Evolutionary conservation across 257 asterid species (phyloP).

Genomic region (Agastache rugosa): DNA sequence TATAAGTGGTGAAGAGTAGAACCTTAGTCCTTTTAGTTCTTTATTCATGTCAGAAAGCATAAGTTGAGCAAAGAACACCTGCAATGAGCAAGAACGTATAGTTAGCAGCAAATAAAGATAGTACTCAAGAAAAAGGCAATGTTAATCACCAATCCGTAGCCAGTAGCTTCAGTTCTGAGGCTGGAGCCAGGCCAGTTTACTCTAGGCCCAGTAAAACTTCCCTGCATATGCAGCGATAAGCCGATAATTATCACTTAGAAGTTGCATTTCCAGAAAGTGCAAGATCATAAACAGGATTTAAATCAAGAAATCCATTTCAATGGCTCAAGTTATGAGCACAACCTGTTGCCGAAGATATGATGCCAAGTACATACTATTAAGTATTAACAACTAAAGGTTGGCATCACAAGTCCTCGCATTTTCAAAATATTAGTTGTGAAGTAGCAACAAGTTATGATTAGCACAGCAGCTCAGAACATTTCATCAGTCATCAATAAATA

Average conservation of each 20-base stretch:
- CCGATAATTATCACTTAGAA: constrained; percentile 24
- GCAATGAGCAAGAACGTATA: constrained; percentile 42
- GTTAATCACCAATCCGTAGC: constrained; percentile 88
- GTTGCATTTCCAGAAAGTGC: constrained; percentile 13
- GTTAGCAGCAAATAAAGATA: constrained; percentile 31
- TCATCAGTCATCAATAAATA: neutral
- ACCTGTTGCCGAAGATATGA: no score
- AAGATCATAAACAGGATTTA: constrained; percentile 23
- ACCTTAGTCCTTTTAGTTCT: constrained; percentile 98
- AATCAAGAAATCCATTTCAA: constrained; percentile 8
- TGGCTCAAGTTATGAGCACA: constrained; percentile 14
- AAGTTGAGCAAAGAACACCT: constrained; percentile 97
- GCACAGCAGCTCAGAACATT: neutral
- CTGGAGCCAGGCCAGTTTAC: constrained; percentile 97
- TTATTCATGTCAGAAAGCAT: constrained; percentile 98
- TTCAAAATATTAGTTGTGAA: neutral
- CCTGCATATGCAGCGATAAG: constrained; percentile 59
- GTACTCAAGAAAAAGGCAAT: constrained; percentile 24
- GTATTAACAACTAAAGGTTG: no score
- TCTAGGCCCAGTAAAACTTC: constrained; percentile 97
- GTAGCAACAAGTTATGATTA: neutral
- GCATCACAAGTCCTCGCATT: no score
- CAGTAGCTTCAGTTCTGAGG: constrained; percentile 99
- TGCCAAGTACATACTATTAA: constrained; percentile 9
- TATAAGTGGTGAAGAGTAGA: constrained; percentile 37